Base-by-base conservation (phyloP, 352 stramenopile genomes). In the Globisporangium mamillatum region DNA sequence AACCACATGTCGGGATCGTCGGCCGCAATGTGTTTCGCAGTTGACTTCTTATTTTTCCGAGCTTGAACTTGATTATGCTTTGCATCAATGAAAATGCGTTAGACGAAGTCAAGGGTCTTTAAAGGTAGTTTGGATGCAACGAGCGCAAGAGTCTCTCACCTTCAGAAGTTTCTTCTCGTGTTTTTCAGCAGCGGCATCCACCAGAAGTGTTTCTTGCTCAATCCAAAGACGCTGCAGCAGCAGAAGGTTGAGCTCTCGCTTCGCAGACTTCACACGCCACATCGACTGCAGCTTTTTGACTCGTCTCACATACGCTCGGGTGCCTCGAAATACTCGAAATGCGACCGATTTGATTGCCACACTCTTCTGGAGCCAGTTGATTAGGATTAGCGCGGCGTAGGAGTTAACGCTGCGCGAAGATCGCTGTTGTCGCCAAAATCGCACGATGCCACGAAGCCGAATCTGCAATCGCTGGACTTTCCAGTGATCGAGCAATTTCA, bases 331-430 rank as follows among this genome's bases (percentile, higher is more conserved):
- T 2, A 88, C 75, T 16, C 80, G 80, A 53, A 89, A 86, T 22
- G 75, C 68, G 5, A 89, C 75, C 55, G 70, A 81, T 59, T 80
- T 84, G 4, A 91, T 76, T 27, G 74, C 70, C 1, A 91, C 79
- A 60, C 77, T 87, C 66, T 87, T 89, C 63, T 87, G 79, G 16
- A 91, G 71, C 82, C 82, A 91, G 34, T 85, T 70, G 24, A 89
- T 78, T 2, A 91, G 58, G 50, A 91, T 48, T n/a, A 69, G 25
- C 1, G 74, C 79, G 52, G 78, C 74, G 6, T 75, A 54, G 0
- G 64, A 69, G 57, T 86, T 84, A 4, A 36, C 68, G 10, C 46
- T 71, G 14, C 77, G 79, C 7, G 73, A 60, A 12, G 66, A 74
- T 22, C 80, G 75, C 41, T 89, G 67, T 10, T 81, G 67, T 6